Evolutionary conservation across 371 early-diverging fungal genomes (phyloP), one percentile per base, ranked within the genome.

Genomic region (Rhizopus microsporus): DNA sequence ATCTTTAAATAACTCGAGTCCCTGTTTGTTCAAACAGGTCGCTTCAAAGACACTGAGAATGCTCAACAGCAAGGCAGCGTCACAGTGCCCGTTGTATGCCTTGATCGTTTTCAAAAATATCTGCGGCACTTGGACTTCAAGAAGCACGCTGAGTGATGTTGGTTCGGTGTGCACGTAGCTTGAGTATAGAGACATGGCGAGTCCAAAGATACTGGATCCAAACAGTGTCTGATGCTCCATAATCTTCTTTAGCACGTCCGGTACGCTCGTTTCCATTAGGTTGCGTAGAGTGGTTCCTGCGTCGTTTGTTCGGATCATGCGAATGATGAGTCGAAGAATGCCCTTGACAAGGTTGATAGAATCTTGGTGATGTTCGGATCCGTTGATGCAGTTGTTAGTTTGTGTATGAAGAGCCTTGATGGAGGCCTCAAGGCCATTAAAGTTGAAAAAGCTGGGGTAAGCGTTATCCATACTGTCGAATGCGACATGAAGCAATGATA

Each of bases 161-260:
- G 99, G 98, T 59, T 98, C 99, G 62, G 93, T 95, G 68, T 98
- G 97, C 40, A 98, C 91, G 63, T 97, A 92, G 6, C 93, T 94
- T 0, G 97, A 85, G 84, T 93, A 91, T 15, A 96, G 87, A 68
- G 94, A 93, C 58, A 94, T 83, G 0, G 93, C 93, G 50, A 86
- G 74, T 4, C 88, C 86, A 58, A 84, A 89, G 2, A 91, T 71
- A 34, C 78, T 82, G 15, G 67, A 70, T 9, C 94, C 95, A 75
- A 94, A 94, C 5, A 86, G 68, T 3, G 75, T 69, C 1, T 89
- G 81, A 39, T 88, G 71, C 38, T 86, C 74, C 65, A 97, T 85
- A 17, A 95, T 85, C 1, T 61, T 65, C 56, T 79, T 77, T 37
- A 98, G 59, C 0, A 93, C 85, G 5, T 64, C 55, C 3, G 98